Percentiles rank a stretch among this genome's conserved stretches.
These are phyloP conservation scores for Lentinula sp. DNA, from an alignment of 768 basidiomycete species.

Conservation along the genomic window DNA sequence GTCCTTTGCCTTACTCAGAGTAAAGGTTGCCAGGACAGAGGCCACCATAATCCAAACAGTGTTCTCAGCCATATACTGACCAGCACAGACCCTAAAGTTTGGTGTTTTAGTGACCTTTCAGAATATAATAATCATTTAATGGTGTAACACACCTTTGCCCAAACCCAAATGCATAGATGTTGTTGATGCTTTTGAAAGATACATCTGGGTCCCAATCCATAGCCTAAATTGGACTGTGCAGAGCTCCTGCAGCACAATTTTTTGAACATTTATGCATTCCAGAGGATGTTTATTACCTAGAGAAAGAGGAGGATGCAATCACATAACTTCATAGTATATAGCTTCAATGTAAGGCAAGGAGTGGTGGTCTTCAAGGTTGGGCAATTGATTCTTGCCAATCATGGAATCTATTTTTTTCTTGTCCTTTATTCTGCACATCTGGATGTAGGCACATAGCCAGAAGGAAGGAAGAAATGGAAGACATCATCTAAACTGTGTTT, in stretches of 20 bases:
- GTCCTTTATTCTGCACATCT: conserved; percentile 12
- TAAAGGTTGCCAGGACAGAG: conserved; percentile 24
- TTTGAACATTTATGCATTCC: background rate
- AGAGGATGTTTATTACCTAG: background rate
- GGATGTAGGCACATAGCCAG: conserved; percentile 13
- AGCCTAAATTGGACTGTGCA: background rate
- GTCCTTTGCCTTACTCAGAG: conserved; percentile 18
- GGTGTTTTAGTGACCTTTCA: too few relatives aligned
- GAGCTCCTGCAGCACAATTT: background rate
- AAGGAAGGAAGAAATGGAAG: conserved; percentile 8
- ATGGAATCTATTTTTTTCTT: conserved; percentile 22
- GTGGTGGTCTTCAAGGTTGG: conserved; percentile 15
- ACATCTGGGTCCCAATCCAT: conserved; percentile 18
- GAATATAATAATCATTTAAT: too few relatives aligned
- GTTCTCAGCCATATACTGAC: conserved; percentile 25
- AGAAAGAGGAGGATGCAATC: background rate
- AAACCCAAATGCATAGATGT: background rate
- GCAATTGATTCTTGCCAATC: conserved; percentile 17
- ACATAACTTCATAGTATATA: background rate
- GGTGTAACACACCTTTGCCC: background rate
- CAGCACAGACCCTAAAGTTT: conserved; percentile 25
- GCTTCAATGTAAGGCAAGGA: conserved; percentile 1
- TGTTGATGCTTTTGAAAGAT: background rate
- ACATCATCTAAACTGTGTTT: background rate
- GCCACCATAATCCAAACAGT: conserved; percentile 24